Conservation (phyloP, 2,329 filamentous ascomycete species). For the Nemania sp. region DNA sequence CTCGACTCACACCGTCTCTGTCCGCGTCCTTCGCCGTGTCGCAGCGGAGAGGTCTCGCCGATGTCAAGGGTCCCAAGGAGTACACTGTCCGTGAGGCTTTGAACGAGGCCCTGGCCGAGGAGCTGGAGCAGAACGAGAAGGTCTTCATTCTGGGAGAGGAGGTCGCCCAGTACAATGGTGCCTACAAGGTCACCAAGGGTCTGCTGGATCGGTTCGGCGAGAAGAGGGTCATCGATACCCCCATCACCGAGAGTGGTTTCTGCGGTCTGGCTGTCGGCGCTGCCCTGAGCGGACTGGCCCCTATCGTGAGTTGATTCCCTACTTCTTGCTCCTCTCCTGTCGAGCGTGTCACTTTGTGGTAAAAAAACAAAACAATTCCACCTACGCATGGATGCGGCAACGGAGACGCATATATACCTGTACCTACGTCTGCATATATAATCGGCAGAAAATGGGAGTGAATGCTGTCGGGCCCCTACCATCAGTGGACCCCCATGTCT, state of each 20-base stretch:
- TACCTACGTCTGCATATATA: not conserved
- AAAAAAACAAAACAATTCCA: too few relatives aligned
- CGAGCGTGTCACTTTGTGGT: too few relatives aligned
- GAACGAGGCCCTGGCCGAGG: slow-evolving; percentile 97
- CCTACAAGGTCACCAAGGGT: slow-evolving; percentile 99
- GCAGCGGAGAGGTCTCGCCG: slow-evolving; percentile 61
- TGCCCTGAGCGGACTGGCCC: slow-evolving; percentile 90
- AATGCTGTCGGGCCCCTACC: too few relatives aligned
- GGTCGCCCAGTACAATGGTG: slow-evolving; percentile 99
- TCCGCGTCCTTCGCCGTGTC: slow-evolving; percentile 43
- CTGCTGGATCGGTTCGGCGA: slow-evolving; percentile 96
- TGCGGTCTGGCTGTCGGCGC: slow-evolving; percentile 91
- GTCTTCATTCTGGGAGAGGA: slow-evolving; percentile 97
- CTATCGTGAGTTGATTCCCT: slow-evolving; percentile 68
- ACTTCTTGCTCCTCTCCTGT: too few relatives aligned
- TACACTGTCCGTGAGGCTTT: slow-evolving; percentile 96
- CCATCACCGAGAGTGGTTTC: slow-evolving; percentile 98
- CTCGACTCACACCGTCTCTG: slow-evolving; percentile 42
- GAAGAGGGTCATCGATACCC: slow-evolving; percentile 95
- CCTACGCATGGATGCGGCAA: too few relatives aligned
- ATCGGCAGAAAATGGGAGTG: too few relatives aligned
- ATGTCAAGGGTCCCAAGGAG: slow-evolving; percentile 70
- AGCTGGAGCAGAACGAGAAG: slow-evolving; percentile 92
- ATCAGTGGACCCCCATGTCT: too few relatives aligned
- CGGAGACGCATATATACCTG: not conserved